Conservation (phyloP, 1,139 yeast species). For the Yamadazyma taylorii region DNA sequence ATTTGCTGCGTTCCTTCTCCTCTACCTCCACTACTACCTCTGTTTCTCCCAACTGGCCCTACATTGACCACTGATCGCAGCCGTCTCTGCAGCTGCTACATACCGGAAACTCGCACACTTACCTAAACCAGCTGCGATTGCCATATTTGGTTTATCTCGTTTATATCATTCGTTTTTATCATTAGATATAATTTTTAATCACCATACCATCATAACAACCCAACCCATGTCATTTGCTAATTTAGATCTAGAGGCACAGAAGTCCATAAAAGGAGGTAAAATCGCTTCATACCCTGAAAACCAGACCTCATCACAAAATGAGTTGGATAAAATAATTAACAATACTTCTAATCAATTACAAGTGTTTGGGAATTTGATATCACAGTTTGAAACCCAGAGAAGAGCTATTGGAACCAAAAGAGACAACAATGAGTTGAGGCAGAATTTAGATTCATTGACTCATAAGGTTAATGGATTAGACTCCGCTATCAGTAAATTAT, state of each 20-base stretch:
- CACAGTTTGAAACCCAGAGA: conserved; percentile 49
- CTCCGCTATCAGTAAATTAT: conserved; percentile 32
- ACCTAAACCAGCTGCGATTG: too few relatives aligned
- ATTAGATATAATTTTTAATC: too few relatives aligned
- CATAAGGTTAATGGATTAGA: conserved; percentile 29
- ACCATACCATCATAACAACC: too few relatives aligned
- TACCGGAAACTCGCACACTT: too few relatives aligned
- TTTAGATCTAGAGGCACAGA: conserved; percentile 58
- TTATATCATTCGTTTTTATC: too few relatives aligned
- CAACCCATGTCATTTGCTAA: conserved; percentile 59
- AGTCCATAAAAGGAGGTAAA: conserved; percentile 6
- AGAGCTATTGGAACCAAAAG: conserved; percentile 56
- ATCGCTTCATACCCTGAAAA: conserved; percentile 14
- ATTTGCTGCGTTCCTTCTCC: too few relatives aligned
- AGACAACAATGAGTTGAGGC: conserved; percentile 46
- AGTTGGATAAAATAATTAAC: conserved; percentile 33
- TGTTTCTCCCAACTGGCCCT: too few relatives aligned
- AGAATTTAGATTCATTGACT: conserved; percentile 34
- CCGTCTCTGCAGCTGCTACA: too few relatives aligned
- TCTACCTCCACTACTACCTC: too few relatives aligned
- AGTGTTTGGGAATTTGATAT: conserved; percentile 49
- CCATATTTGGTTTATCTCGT: too few relatives aligned
- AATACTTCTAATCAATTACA: conserved; percentile 45
- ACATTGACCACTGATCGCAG: too few relatives aligned
- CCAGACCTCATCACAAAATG: conserved; percentile 16